Evolutionary conservation across 2,329 filamentous ascomycete species (phyloP), one percentile per base, ranked within the genome.

Genomic region (Cytospora piceicola): DNA sequence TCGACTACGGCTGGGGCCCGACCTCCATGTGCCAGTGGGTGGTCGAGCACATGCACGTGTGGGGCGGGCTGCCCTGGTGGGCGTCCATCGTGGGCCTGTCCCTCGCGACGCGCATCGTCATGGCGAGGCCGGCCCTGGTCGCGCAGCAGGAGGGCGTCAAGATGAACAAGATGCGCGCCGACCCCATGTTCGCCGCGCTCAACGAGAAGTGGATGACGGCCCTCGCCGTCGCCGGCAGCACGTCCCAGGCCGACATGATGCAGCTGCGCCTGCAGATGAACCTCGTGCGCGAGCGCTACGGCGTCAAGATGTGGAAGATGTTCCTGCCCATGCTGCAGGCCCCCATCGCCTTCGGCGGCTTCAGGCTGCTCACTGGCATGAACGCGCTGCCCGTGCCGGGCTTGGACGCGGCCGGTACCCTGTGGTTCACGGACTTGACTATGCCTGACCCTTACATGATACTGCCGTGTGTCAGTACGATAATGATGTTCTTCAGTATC

Each of bases 1-100:
- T 99, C 27, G 92, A 98, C 72, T 98, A 90, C 73, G 93, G 94
- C 74, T 94, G 82, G 81, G 94, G 94, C 20, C 87, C 91, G 6
- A 92, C 93, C 0, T 80, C 88, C 4, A 70, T 87, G 20, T 88
- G 95, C 76, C 84, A 97, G 78, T 94, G 85, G 83, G 27, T 86
- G 3, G 79, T 98, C 14, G 95, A 99, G 81, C 88, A 94, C 74
- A 75, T 96, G 51, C 93, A 99, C 78, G 82, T 97, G 68, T 89
- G 84, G 71, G 80, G 77, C 1, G 92, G 90, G 42, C 78, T 92
- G 63, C 92, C 93, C 15, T 98, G 95, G 95, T 93, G 91, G 83
- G 88, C 81, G 1, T 87, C 91, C 67, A 90, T 97, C 71, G 77
- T 89, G 54, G 77, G 83, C 5, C 85, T 89, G 0, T 88, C 90